Evolutionary conservation across 1,139 yeast genomes (phyloP).

Genomic region (Saccharomyces pastorianus): DNA sequence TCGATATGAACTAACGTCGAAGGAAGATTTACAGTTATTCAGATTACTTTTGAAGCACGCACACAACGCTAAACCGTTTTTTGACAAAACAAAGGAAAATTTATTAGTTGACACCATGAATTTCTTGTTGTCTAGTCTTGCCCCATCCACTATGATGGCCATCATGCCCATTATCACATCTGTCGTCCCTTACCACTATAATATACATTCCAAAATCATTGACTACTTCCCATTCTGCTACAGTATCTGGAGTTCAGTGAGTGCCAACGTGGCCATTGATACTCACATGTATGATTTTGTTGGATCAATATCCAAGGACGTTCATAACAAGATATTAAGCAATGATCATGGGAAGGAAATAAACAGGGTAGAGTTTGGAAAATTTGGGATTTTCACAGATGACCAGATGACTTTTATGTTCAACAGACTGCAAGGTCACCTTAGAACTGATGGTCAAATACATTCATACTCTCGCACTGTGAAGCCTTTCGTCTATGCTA

Average conservation of each 20-base stretch:
- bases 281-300: slow-evolving; percentile 58
- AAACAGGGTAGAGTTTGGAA: slow-evolving; percentile 32
- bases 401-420: slow-evolving; percentile 54
- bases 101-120: slow-evolving; percentile 32
- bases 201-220: slow-evolving; percentile 22
- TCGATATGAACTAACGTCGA: slow-evolving; percentile 28
- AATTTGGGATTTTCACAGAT: slow-evolving; percentile 55
- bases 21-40: slow-evolving; percentile 33
- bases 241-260: slow-evolving; percentile 63
- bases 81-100: slow-evolving; percentile 28
- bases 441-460: slow-evolving; percentile 48
- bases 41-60: slow-evolving; percentile 35
- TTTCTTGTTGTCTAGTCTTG: slow-evolving; percentile 35
- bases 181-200: slow-evolving; percentile 41
- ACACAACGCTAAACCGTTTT: slow-evolving; percentile 35
- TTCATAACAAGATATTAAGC: slow-evolving; percentile 31
- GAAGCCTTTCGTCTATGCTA: slow-evolving; percentile 55
- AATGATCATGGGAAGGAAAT: slow-evolving; percentile 16
- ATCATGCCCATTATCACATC: slow-evolving; percentile 51
- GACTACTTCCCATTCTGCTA: slow-evolving; percentile 59
- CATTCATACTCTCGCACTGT: slow-evolving; percentile 53
- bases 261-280: slow-evolving; percentile 53
- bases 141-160: slow-evolving; percentile 51
- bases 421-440: slow-evolving; percentile 39
- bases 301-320: slow-evolving; percentile 52